Conservation (phyloP, 164 flowering plant genomes). For the Vitis rotundifolia region DNA sequence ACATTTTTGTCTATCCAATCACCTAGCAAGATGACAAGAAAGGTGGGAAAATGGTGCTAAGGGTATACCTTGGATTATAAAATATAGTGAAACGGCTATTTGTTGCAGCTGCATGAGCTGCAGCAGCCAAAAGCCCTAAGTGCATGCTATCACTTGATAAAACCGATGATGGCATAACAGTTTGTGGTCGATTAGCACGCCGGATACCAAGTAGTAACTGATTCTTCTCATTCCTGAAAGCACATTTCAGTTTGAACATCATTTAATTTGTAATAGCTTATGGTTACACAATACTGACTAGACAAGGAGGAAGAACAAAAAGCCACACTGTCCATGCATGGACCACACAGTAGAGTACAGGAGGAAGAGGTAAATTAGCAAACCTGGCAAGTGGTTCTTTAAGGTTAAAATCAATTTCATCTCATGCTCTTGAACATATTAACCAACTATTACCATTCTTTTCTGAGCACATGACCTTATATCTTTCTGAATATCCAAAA, state of each 20-base stretch:
- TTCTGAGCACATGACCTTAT: too few species aligned
- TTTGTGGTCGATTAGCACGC: slow-evolving; percentile 85
- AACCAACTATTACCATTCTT: too few species aligned
- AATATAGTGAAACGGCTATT: slow-evolving; percentile 90
- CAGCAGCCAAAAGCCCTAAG: slow-evolving; percentile 94
- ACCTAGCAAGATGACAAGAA: too few species aligned
- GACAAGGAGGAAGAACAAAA: neutral
- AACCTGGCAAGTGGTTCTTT: too few species aligned
- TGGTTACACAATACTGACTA: neutral
- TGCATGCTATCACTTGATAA: slow-evolving; percentile 97
- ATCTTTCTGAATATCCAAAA: neutral
- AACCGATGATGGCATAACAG: slow-evolving; percentile 94
- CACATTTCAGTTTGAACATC: neutral
- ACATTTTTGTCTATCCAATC: neutral
- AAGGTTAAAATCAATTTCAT: too few species aligned
- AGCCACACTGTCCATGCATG: too few species aligned
- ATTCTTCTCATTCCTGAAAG: slow-evolving; percentile 85
- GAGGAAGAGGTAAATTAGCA: too few species aligned
- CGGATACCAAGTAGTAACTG: slow-evolving; percentile 89
- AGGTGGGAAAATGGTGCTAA: too few species aligned
- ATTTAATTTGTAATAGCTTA: too few species aligned
- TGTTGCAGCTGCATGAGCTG: slow-evolving; percentile 96
- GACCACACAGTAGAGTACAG: too few species aligned
- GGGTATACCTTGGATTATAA: slow-evolving; percentile 81
- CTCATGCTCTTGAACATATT: too few species aligned